Conservation (phyloP, 225 moss, liverwort and hornwort genomes). For the Polytrichum formosum region DNA sequence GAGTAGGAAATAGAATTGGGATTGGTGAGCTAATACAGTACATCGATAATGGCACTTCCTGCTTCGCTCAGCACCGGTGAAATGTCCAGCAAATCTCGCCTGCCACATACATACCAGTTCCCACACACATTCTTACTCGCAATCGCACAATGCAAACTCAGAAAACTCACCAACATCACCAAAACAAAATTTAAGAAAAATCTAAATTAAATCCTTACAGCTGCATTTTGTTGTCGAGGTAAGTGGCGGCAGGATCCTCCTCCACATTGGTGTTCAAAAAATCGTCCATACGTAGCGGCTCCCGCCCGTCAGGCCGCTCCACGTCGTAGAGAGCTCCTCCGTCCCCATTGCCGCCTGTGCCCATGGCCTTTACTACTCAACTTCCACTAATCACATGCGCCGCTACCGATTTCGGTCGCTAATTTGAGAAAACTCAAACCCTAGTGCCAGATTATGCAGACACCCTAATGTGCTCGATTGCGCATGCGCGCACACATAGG, state of each 20-base stretch:
- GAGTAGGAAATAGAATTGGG: no score
- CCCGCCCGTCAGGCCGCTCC: constrained; percentile 6
- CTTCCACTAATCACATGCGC: no score
- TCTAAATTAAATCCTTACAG: constrained; percentile 22
- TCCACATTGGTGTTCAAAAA: constrained; percentile 32
- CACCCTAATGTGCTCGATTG: no score
- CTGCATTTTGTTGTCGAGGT: constrained; percentile 55
- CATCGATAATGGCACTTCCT: constrained; percentile 94
- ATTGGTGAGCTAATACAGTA: constrained; percentile 9
- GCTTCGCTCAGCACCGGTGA: constrained; percentile 81
- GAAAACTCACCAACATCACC: neutral
- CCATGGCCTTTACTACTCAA: no score
- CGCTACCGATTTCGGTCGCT: no score
- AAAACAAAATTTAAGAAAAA: neutral
- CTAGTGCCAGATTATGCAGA: no score
- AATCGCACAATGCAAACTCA: constrained; percentile 5
- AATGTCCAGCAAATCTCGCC: constrained; percentile 83
- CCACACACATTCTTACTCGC: neutral
- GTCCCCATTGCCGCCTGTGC: no score
- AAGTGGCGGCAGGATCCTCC: constrained; percentile 31
- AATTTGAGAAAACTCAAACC: no score
- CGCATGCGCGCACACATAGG: no score
- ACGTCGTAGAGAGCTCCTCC: no score
- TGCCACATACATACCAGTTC: constrained; percentile 20
- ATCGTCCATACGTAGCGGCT: constrained; percentile 22